Conservation (phyloP, 805 yeast species). For the Cyberlindnera maclurae region DNA sequence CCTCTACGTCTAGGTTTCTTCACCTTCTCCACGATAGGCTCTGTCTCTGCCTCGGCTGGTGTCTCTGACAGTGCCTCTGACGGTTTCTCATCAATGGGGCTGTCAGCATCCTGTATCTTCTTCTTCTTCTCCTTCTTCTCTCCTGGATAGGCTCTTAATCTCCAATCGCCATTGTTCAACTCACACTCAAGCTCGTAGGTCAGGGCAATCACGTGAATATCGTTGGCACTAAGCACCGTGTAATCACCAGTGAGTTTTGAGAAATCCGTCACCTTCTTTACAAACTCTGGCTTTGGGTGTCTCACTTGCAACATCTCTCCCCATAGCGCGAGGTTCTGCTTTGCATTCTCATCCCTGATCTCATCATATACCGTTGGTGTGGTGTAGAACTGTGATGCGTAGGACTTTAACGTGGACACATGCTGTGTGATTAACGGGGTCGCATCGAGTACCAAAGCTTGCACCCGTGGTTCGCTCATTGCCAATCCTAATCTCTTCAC, state of each 20-base stretch:
- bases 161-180: conserved; percentile 57
- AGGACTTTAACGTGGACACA: conserved; percentile 60
- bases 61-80: conserved; percentile 4
- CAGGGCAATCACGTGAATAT: conserved; percentile 86
- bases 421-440: conserved; percentile 89
- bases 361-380: conserved; percentile 90
- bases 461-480: conserved; percentile 17
- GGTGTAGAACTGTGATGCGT: conserved; percentile 70
- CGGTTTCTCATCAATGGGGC: conserved; percentile 2
- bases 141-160: conserved; percentile 70
- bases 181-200: conserved; percentile 83
- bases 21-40: conserved; percentile 10
- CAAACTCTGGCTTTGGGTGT: conserved; percentile 66
- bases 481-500: too few species aligned
- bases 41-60: conserved; percentile 2
- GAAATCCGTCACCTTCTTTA: conserved; percentile 64
- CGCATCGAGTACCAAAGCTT: conserved; percentile 76
- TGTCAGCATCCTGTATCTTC: conserved; percentile 7
- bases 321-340: conserved; percentile 77
- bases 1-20: conserved; percentile 53
- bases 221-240: conserved; percentile 81
- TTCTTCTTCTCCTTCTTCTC: conserved; percentile 29
- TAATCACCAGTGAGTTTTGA: conserved; percentile 89
- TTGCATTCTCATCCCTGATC: conserved; percentile 77
- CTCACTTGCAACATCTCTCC: conserved; percentile 59